Base-by-base conservation (phyloP, 345 rosid species). In the Euphorbia pulcherrima region DNA sequence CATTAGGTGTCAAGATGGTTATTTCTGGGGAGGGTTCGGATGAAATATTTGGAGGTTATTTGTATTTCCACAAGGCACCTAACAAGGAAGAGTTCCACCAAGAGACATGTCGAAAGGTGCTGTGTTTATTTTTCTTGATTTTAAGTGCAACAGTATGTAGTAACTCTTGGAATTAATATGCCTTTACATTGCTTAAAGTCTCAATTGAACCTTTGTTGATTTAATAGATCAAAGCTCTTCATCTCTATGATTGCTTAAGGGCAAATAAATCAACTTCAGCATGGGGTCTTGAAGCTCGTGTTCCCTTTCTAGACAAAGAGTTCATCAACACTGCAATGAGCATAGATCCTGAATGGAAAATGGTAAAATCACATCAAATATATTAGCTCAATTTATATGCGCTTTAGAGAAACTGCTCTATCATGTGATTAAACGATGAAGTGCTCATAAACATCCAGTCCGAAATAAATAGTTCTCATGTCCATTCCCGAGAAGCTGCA, bases 281-380 rank as follows among this genome's bases (percentile, higher is more conserved):
- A 59, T 90, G 96, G 96, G 96, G 96, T 70, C 79, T 90, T 75
- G 93, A 90, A 83, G 96, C 93, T 77, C 92, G 96, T 75, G 92
- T 90, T 39, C 96, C 96, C 75, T 90, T 90, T 76, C 74, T 90
- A 29, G 93, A 90, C 75, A 87, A 86, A 81, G 92, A 82, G 54
- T 90, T 90, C 67, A 76, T 90, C 66, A 54, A 80, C 54, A 55
- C 77, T 37, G 88, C 96, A 5, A 90, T 90, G 96, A 84, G 85
- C 80, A 83, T 87, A 23, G 88, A 90, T 74, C 96, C 96, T 16
- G 89, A 90, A 59, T 90, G 88, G 92, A 90, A 90, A 73, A 86
- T 90, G 96, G 96, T 90, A 83, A 68, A 47, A 30, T 46, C 23
- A 46, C 71, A 54, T 70, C 59, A 20, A 58, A n/a, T 24, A n/a